A percentile compares a stretch with the other conserved stretches of the same genome.
phyloP scores from a whole-genome alignment of 1,284 basidiomycete genomes.

The Apiotrichum domesticum region DNA sequence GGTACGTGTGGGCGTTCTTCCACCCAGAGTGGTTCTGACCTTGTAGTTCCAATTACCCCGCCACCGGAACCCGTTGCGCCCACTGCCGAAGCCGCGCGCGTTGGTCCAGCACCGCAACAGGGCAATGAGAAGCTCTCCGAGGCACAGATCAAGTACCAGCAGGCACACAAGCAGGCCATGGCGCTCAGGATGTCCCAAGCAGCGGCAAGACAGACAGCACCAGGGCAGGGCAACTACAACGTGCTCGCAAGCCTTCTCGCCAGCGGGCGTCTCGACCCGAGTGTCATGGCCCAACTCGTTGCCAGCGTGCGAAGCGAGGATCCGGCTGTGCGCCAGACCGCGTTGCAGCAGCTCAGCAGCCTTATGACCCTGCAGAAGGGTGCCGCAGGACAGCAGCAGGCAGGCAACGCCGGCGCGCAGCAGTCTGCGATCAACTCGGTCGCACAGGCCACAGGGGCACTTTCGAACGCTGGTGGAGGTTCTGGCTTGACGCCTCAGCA shows the following conservation, averaged over 20 bases:
- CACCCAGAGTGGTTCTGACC: neutral
- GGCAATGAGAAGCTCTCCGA: constrained; percentile 5
- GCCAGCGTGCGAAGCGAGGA: constrained; percentile 12
- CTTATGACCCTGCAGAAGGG: constrained; percentile 9
- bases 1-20: neutral
- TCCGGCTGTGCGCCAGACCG: constrained; percentile 6
- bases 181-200: constrained; percentile 18
- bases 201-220: constrained; percentile 3
- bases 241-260: constrained; percentile 8
- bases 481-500: neutral
- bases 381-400: neutral
- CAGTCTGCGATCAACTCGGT: neutral
- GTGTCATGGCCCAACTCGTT: constrained; percentile 15
- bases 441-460: neutral
- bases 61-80: neutral
- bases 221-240: constrained; percentile 5
- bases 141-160: constrained; percentile 21
- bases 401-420: neutral
- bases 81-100: neutral
- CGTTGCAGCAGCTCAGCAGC: constrained; percentile 12
- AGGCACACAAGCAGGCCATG: constrained; percentile 19
- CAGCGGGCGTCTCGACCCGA: constrained; percentile 14
- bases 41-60: neutral
- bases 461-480: neutral
- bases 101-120: neutral